Conservation (phyloP, 2,329 filamentous ascomycete species). For the Zasmidium citrigriseum region DNA sequence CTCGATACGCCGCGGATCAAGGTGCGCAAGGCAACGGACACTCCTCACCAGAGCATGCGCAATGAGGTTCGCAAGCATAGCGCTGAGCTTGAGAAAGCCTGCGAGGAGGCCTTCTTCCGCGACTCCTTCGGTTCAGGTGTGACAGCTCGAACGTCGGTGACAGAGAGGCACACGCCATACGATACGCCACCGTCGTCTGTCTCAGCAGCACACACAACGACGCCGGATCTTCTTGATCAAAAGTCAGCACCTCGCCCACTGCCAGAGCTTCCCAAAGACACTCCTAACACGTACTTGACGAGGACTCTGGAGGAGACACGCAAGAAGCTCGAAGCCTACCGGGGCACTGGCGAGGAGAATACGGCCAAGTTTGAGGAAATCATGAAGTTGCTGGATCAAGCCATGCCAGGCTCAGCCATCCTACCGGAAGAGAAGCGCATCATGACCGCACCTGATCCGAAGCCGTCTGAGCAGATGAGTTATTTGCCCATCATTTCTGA, state of each 20-base stretch:
- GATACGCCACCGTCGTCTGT: conserved; percentile 43
- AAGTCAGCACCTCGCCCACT: conserved; percentile 43
- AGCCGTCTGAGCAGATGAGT: conserved; percentile 31
- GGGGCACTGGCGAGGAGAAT: conserved; percentile 49
- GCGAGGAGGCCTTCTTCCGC: conserved; percentile 88
- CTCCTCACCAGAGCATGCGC: conserved; percentile 58
- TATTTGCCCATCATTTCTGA: conserved; percentile 55
- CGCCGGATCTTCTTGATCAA: conserved; percentile 22
- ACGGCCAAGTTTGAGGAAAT: conserved; percentile 59
- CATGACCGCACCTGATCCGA: conserved; percentile 48
- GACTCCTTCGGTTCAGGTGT: conserved; percentile 57
- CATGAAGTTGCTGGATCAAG: conserved; percentile 48
- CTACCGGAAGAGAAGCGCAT: conserved; percentile 38
- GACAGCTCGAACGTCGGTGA: conserved; percentile 42
- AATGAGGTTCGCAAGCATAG: conserved; percentile 85
- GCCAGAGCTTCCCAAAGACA: conserved; percentile 46
- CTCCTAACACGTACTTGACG: conserved; percentile 54
- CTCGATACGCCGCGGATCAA: conserved; percentile 34
- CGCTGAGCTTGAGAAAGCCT: conserved; percentile 81
- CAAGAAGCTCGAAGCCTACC: conserved; percentile 55
- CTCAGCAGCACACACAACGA: conserved; percentile 36
- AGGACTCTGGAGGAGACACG: conserved; percentile 61
- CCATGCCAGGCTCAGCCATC: conserved; percentile 30
- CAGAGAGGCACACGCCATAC: conserved; percentile 30
- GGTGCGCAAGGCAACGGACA: conserved; percentile 42